Conservation (phyloP, 192 early-diverging fungal species). For the Podila horticola region DNA sequence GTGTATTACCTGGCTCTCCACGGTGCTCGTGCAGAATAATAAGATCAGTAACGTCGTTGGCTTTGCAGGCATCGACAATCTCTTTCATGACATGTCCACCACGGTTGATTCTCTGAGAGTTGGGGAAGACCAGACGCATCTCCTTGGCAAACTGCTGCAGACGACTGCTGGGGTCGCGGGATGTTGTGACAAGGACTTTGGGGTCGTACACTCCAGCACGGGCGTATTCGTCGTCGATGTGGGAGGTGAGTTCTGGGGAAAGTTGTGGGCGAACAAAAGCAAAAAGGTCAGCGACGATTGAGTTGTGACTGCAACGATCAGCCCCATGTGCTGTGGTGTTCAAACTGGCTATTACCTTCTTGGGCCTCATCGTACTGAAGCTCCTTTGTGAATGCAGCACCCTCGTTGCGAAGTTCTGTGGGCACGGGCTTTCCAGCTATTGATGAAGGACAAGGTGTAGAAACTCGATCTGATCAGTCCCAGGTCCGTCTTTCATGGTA, state of each 20-base stretch:
- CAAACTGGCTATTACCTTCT: constrained; percentile 59
- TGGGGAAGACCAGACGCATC: constrained; percentile 94
- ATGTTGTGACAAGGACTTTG: constrained; percentile 97
- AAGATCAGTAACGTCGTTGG: constrained; percentile 95
- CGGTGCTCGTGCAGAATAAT: constrained; percentile 96
- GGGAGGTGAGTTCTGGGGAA: constrained; percentile 68
- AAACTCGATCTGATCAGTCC: neutral
- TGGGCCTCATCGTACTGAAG: constrained; percentile 92
- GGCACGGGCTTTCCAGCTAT: constrained; percentile 90
- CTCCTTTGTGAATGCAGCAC: constrained; percentile 76
- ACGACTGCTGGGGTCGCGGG: constrained; percentile 91
- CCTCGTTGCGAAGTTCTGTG: constrained; percentile 85
- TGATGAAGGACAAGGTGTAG: neutral
- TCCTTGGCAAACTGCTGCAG: constrained; percentile 98
- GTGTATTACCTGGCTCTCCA: constrained; percentile 83
- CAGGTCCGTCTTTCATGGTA: no score
- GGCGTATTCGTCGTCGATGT: constrained; percentile 98
- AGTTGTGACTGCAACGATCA: neutral
- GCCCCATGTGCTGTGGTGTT: no score
- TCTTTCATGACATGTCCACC: constrained; percentile 96
- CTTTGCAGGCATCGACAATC: constrained; percentile 93
- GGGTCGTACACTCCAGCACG: constrained; percentile 93
- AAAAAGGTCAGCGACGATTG: neutral
- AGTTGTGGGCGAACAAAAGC: neutral
- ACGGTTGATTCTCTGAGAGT: constrained; percentile 97